Evolutionary conservation across 2,329 filamentous ascomycete genomes (phyloP), one percentile per base, ranked within the genome.

Genomic region (Diaporthe caulivora): DNA sequence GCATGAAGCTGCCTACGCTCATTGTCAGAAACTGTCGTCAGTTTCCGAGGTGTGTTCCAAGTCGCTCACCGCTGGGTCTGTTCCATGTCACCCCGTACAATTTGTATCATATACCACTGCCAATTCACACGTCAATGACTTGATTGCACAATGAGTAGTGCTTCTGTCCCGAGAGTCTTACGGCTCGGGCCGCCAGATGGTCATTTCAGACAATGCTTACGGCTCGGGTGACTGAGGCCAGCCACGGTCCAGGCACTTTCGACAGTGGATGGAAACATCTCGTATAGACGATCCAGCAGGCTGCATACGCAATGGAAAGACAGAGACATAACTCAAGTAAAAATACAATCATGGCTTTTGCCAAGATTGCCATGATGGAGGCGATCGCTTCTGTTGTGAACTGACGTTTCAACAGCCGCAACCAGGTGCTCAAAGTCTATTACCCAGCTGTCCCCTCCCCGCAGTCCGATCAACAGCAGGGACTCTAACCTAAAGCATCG

Each of bases 81-180:
- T 49, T 71, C 68, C 40, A 71, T 71, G 21, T 51, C 68, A 49
- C 68, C 68, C 37, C 54, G 40, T 10, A n/a, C n/a, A 15, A 51
- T 40, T 13, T 71, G 37, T 29, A 70, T 71, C 55, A 71, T 44
- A 8, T 57, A 70, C 67, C 67, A 70, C 67, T 44, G 21, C 60
- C 42, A 65, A 49, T 21, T 34, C n/a, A 18, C 18, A 44, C n/a
- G 42, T 64, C 42, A 64, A 24, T 34, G 26, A 34, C 37, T 34
- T 18, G 11, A 1, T 34, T 47, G 15, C 26, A 31, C 26, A 4
- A 64, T 5, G 42, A 7, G 42, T 29, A 34, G 40, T 6, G 57
- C 24, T 51, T 21, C 10, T 26, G 26, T 34, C 9, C 42, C 21
- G 7, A n/a, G 3, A 51, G n/a, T 21, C 3, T 10, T 29, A 18